phyloP scores from a whole-genome alignment of 176 grass and related monocot species.

The Hsuehochloa calcarea region DNA sequence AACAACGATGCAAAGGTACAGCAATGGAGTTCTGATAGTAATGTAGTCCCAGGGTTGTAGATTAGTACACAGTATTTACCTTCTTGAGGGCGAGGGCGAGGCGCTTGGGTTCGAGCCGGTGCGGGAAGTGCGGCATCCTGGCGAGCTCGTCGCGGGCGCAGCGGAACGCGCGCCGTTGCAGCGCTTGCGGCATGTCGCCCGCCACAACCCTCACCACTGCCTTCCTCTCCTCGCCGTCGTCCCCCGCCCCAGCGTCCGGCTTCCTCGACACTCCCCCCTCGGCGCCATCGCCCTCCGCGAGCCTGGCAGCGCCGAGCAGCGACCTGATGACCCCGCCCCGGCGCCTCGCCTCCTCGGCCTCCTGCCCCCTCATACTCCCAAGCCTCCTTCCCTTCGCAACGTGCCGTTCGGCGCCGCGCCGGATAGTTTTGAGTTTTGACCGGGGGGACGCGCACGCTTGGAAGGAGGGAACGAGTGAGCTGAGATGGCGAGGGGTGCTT shows the following conservation, averaged over 20 bases:
- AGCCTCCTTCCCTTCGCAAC: neutral
- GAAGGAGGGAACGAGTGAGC: neutral
- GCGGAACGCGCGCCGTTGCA: constrained; percentile 82
- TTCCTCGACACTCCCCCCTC: constrained; percentile 22
- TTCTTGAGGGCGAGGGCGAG: constrained; percentile 91
- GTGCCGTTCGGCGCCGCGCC: neutral
- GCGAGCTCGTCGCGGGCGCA: constrained; percentile 72
- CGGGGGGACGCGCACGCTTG: neutral
- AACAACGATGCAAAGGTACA: neutral
- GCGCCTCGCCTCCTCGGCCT: constrained; percentile 49
- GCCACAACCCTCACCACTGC: constrained; percentile 65
- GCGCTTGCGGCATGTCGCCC: constrained; percentile 64
- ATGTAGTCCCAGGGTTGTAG: neutral
- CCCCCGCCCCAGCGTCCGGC: neutral
- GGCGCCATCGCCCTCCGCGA: constrained; percentile 22
- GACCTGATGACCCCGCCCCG: constrained; percentile 59
- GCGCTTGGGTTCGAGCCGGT: constrained; percentile 70
- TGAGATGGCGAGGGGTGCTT: neutral
- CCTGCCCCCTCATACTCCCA: constrained; percentile 29
- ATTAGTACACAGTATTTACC: constrained; percentile 21
- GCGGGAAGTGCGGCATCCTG: constrained; percentile 67
- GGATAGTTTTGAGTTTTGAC: neutral
- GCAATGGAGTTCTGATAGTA: neutral
- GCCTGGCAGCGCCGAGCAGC: constrained; percentile 57
- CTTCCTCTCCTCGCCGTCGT: constrained; percentile 42